phyloP scores from a whole-genome alignment of 495 filamentous ascomycete genomes.

The Talaromyces liani region DNA sequence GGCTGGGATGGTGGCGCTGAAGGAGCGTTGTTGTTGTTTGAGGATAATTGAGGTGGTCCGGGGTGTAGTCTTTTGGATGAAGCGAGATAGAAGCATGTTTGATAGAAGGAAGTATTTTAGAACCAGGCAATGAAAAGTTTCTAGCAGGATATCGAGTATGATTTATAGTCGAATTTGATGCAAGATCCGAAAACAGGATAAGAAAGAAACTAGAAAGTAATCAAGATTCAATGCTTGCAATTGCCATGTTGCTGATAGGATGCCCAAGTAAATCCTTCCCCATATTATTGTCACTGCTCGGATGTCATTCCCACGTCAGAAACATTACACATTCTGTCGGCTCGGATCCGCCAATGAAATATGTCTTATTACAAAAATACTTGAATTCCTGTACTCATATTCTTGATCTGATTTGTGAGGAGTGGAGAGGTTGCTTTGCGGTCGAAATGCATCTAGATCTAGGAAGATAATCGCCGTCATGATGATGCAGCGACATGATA shows the following conservation, averaged over 20 bases:
- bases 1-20: not conserved
- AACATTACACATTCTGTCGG: not conserved
- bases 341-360: not conserved
- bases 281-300: not conserved
- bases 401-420: not conserved
- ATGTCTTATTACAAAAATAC: not conserved
- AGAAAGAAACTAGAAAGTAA: not conserved
- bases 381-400: not conserved
- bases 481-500: not conserved
- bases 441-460: not conserved
- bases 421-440: not conserved
- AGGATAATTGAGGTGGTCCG: not conserved
- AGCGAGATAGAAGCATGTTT: constrained; percentile 1
- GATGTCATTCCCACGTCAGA: not conserved
- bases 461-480: not conserved
- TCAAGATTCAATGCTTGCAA: not conserved
- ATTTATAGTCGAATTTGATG: not conserved
- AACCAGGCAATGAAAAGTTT: not conserved
- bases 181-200: not conserved
- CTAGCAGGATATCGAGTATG: not conserved
- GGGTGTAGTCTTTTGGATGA: not conserved
- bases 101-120: not conserved
- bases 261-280: not conserved
- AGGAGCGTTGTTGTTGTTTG: not conserved
- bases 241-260: not conserved